Evolutionary conservation across 495 filamentous ascomycete genomes (phyloP), one percentile per base, ranked within the genome.

Genomic region (Aspergillus campestris): DNA sequence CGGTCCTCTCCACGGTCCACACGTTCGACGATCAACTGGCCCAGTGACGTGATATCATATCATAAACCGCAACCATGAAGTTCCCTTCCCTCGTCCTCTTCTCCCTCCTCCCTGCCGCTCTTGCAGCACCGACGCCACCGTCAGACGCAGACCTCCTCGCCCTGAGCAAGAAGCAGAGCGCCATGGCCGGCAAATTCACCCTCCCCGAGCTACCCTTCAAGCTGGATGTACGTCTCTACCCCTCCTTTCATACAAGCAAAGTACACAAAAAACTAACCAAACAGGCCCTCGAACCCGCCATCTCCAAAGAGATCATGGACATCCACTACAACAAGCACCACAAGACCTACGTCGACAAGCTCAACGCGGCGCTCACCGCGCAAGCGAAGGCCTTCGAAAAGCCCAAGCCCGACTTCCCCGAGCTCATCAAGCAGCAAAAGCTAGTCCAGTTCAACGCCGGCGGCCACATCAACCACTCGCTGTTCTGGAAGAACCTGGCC

Each of bases 241-340:
- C n/a, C 1, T n/a, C 6, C 4, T 18, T 27, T 10, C 34, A 31
- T 11, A 9, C 14, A 8, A 3, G 45, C 13, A 9, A 40, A 12
- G 13, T 37, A 5, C 15, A 0, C 39, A n/a, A 4, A 9, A 14
- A 3, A 14, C 41, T 50, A 43, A 57, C 43, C 32, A 14, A 37
- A 38, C 41, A 72, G 69, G 92, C 89, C 30, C 87, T 98, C 55
- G 92, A 98, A 61, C 92, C 92, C 52, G 61, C 86, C 63, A 95
- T 97, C 74, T 92, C 88, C 29, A 81, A 83, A 65, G 80, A 89
- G 70, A 98, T 98, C 68, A 97, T 98, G 92, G 86, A 95, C 71
- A 72, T 84, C n/a, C 81, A 84, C 61, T 79, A 84, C 64, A 57
- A 61, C 48, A 80, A 77, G 43, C 81, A 84, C 65, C 81, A 84